These are phyloP conservation scores for Manihot esculenta DNA, from an alignment of 441 rosid genomes.

Conservation along the genomic window DNA sequence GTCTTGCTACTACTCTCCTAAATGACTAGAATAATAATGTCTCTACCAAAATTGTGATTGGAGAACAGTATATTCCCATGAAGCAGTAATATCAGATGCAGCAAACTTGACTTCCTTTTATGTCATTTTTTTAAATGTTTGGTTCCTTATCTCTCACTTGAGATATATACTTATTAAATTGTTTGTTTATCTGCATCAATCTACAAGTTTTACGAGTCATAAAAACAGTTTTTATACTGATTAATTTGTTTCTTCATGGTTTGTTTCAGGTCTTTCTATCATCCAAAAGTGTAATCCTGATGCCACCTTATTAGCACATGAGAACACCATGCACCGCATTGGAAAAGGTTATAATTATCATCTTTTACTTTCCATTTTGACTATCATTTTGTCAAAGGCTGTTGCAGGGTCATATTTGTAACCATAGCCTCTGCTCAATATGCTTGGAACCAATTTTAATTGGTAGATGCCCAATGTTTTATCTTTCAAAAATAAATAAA, in stretches of 20 bases:
- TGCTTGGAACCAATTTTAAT: neutral
- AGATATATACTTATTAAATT: neutral
- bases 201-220: neutral
- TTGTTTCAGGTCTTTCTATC: constrained; percentile 72
- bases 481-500: neutral
- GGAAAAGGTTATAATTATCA: constrained; percentile 40
- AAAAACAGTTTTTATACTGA: neutral
- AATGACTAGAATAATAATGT: neutral
- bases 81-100: neutral
- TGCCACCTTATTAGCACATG: constrained; percentile 68
- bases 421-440: neutral
- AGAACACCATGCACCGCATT: constrained; percentile 68
- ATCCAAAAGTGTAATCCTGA: constrained; percentile 76
- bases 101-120: neutral
- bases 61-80: neutral
- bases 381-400: neutral
- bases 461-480: neutral
- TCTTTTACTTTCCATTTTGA: neutral
- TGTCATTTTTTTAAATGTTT: neutral
- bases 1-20: neutral
- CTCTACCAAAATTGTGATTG: neutral
- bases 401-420: constrained; percentile 2
- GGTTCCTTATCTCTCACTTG: neutral
- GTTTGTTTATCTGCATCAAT: constrained; percentile 1
- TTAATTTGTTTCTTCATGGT: constrained; percentile 18